These are phyloP conservation scores for Ichthyophthirius multifiliis DNA, from an alignment of 169 alveolate genomes.

Conservation along the genomic window DNA sequence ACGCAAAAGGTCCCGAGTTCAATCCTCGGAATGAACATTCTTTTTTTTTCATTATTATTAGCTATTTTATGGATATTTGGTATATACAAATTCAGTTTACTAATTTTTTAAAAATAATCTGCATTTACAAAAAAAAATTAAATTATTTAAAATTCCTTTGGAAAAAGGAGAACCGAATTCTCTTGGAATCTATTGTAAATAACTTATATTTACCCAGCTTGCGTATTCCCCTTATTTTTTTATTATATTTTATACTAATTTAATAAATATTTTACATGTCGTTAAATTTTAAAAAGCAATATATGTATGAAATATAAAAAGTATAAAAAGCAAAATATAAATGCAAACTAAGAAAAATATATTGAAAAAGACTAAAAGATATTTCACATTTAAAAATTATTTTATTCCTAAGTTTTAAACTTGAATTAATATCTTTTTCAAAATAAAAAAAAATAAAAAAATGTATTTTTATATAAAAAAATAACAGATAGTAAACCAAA, in stretches of 20 bases:
- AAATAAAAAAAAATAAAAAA: not conserved
- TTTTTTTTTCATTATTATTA: too few species aligned
- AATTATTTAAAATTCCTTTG: not conserved
- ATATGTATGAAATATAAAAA: not conserved
- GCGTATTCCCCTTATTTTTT: slow-evolving; percentile 8
- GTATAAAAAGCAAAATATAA: not conserved
- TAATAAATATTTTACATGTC: not conserved
- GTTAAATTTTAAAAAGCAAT: not conserved
- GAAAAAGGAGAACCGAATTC: slow-evolving; percentile 2
- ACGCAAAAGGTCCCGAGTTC: slow-evolving; percentile 97
- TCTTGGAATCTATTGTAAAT: not conserved
- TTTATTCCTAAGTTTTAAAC: too few species aligned
- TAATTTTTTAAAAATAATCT: not conserved
- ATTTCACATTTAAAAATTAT: too few species aligned
- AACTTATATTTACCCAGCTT: not conserved
- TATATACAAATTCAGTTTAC: too few species aligned
- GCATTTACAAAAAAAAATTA: not conserved
- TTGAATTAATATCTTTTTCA: not conserved
- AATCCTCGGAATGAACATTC: slow-evolving; percentile 84
- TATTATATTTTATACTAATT: not conserved
- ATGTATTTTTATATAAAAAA: not conserved
- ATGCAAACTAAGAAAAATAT: not conserved
- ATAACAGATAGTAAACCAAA: not conserved
- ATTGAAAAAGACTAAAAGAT: too few species aligned
- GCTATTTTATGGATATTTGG: too few species aligned